Percentiles rank a stretch among this genome's conserved stretches.
These are phyloP conservation scores for Eruca vesicaria DNA, from an alignment of 441 rosid species.

Conservation along the genomic window DNA sequence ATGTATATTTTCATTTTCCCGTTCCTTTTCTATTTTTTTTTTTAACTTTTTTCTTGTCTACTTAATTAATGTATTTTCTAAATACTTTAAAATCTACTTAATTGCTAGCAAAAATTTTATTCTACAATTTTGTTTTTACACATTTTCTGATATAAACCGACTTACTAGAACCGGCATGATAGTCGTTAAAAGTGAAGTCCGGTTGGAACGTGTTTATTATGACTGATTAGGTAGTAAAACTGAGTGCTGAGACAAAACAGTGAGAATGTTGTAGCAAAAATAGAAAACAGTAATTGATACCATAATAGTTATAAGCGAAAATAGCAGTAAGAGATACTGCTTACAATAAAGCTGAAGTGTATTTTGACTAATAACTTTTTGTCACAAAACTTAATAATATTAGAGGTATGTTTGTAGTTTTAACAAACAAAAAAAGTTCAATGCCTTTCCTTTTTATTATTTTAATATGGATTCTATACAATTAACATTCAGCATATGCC, in stretches of 20 bases:
- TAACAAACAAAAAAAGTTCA: not conserved
- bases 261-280: not conserved
- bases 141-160: not conserved
- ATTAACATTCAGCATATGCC: not conserved
- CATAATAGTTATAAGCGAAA: not conserved
- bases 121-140: not conserved
- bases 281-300: not conserved
- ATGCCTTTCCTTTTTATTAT: not conserved
- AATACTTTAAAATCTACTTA: not conserved
- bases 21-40: not conserved
- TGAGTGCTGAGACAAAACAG: not conserved
- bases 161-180: not conserved
- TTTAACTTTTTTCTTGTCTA: not conserved
- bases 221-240: not conserved
- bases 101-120: not conserved
- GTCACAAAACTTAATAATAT: not conserved
- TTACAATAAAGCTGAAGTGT: not conserved
- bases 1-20: not conserved
- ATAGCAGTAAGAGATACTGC: not conserved
- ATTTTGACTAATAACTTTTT: not conserved
- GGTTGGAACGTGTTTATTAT: not conserved
- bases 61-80: not conserved
- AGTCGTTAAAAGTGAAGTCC: not conserved
- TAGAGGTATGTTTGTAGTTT: not conserved
- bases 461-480: not conserved